A percentile compares a stretch with the other conserved stretches of the same genome.
Evolutionary conservation across 2,329 filamentous ascomycete genomes (phyloP).

Genomic region (Xylaria sp.): DNA sequence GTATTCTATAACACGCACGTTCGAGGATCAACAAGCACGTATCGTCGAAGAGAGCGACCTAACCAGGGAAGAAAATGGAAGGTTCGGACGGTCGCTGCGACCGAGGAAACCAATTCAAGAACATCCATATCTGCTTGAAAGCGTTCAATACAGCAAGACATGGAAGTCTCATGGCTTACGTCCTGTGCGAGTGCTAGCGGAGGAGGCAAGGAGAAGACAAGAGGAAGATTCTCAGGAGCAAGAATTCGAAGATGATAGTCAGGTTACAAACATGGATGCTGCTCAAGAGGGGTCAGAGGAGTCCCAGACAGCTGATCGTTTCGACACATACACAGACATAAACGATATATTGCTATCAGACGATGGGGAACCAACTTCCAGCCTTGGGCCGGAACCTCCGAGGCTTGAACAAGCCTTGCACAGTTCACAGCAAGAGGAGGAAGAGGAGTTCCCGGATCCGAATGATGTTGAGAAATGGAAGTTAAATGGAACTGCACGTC

Average conservation of each 20-base stretch:
- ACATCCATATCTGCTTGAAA: constrained; percentile 63
- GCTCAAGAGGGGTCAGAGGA: constrained; percentile 43
- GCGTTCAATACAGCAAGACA: constrained; percentile 57
- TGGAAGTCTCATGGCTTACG: constrained; percentile 61
- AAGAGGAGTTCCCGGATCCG: constrained; percentile 41
- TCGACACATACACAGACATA: constrained; percentile 25
- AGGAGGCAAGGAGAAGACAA: constrained; percentile 40
- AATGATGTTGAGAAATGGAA: constrained; percentile 41
- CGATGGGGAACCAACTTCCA: constrained; percentile 25
- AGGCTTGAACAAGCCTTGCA: constrained; percentile 16
- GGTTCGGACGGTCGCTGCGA: constrained; percentile 54
- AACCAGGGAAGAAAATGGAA: constrained; percentile 9
- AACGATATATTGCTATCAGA: constrained; percentile 32
- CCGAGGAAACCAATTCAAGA: constrained; percentile 66
- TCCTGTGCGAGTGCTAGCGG: constrained; percentile 52
- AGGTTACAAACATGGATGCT: constrained; percentile 43
- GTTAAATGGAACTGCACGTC: constrained; percentile 13
- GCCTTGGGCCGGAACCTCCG: constrained; percentile 3
- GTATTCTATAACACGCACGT: constrained; percentile 16
- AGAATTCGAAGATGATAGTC: constrained; percentile 59
- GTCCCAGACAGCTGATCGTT: constrained; percentile 39
- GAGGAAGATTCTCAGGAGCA: constrained; percentile 55
- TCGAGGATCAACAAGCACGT: constrained; percentile 17
- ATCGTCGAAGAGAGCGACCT: constrained; percentile 1
- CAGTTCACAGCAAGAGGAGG: constrained; percentile 40